These are phyloP conservation scores for Fraxinus anomala DNA, from an alignment of 257 asterid species.

Conservation along the genomic window DNA sequence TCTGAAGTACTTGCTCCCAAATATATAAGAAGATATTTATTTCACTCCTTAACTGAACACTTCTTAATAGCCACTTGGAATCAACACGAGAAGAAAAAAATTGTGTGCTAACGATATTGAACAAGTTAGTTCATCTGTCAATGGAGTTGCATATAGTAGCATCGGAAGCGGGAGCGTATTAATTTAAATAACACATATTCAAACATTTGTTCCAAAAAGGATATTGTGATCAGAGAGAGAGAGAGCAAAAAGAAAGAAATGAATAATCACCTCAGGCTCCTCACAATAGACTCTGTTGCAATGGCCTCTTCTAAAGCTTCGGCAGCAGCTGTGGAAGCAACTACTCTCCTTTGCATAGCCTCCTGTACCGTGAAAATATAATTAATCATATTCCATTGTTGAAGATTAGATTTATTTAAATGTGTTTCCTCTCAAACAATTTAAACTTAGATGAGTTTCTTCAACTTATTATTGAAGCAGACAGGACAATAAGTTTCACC, in stretches of 20 bases:
- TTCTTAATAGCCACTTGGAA: background rate
- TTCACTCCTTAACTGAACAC: background rate
- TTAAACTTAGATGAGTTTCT: background rate
- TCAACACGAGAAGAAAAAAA: background rate
- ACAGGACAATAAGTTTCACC: background rate
- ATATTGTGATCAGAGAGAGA: too few relatives aligned
- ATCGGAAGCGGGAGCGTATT: background rate
- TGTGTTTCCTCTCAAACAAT: background rate
- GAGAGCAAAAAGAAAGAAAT: background rate
- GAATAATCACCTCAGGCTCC: constrained; percentile 67
- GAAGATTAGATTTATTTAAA: background rate
- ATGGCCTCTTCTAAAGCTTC: constrained; percentile 98
- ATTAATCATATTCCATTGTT: background rate
- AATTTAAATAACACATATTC: background rate
- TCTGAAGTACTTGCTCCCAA: too few relatives aligned
- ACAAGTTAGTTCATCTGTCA: background rate
- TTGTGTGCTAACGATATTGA: background rate
- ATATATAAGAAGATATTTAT: too few relatives aligned
- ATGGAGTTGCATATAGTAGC: background rate
- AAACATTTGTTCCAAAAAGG: background rate
- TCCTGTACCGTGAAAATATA: constrained; percentile 52
- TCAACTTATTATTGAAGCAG: background rate
- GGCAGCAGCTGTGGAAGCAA: constrained; percentile 92
- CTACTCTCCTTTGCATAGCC: constrained; percentile 80
- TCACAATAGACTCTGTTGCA: constrained; percentile 75